These are phyloP conservation scores for Coriolopsis trogii DNA, from an alignment of 1,284 basidiomycete species.

Conservation along the genomic window DNA sequence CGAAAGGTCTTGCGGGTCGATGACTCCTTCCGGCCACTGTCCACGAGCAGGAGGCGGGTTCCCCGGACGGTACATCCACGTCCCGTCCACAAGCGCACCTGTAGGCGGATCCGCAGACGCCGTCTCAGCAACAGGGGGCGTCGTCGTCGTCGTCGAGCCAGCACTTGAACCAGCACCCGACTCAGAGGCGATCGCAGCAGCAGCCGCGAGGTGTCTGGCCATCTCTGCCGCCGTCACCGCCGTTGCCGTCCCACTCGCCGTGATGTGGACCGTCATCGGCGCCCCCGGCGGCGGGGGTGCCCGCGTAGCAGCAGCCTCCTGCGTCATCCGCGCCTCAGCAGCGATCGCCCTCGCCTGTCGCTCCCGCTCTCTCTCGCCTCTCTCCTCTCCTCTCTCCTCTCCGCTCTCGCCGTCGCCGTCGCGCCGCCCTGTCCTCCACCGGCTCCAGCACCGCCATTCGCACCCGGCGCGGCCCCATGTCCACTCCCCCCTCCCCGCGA, in stretches of 20 bases:
- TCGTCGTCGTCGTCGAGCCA: not conserved
- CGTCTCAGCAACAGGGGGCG: constrained; percentile 1
- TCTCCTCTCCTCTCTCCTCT: constrained; percentile 31
- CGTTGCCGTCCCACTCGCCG: not conserved
- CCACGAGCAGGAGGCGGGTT: not conserved
- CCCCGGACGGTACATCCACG: constrained; percentile 11
- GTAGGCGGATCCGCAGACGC: constrained; percentile 6
- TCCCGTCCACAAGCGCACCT: constrained; percentile 7
- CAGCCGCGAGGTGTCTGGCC: not conserved
- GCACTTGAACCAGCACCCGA: not conserved
- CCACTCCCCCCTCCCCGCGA: constrained; percentile 5
- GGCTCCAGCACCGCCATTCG: not conserved
- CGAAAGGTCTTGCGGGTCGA: not conserved
- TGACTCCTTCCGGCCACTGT: constrained; percentile 2
- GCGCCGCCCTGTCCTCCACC: not conserved
- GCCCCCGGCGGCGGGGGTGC: not conserved
- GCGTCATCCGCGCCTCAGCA: constrained; percentile 14
- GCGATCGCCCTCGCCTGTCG: constrained; percentile 23
- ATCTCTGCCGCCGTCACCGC: not conserved
- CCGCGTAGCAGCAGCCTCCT: constrained; percentile 2
- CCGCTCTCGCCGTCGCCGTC: constrained; percentile 25
- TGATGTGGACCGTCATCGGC: not conserved
- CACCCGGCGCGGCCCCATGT: not conserved
- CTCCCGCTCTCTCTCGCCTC: constrained; percentile 30
- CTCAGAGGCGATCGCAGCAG: not conserved